phyloP scores from a whole-genome alignment of 2,329 filamentous ascomycete genomes.

The Hymenoscyphus fraxineus region DNA sequence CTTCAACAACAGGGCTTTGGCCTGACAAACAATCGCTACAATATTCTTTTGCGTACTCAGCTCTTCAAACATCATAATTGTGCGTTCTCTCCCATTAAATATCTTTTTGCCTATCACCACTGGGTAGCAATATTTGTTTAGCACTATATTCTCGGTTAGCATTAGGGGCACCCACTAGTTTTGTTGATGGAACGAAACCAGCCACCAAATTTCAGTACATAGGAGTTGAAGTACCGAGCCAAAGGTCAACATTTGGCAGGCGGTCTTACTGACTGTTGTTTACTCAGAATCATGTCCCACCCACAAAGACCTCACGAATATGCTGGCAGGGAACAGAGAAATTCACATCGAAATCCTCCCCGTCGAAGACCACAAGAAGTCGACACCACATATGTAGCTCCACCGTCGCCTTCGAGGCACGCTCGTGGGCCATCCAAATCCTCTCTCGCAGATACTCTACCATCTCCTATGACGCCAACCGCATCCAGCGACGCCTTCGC shows the following conservation, averaged over 20 bases:
- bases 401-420: conserved; percentile 34
- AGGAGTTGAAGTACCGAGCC: conserved; percentile 16
- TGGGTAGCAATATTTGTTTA: conserved; percentile 8
- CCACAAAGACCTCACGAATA: conserved; percentile 45
- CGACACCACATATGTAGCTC: conserved; percentile 52
- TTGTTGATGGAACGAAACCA: background rate
- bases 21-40: conserved; percentile 25
- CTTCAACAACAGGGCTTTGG: conserved; percentile 16
- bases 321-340: conserved; percentile 57
- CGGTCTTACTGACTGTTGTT: conserved; percentile 17
- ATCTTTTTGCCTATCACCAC: conserved; percentile 5
- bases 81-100: conserved; percentile 22
- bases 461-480: conserved; percentile 44
- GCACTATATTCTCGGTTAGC: conserved; percentile 1
- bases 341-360: conserved; percentile 64
- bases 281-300: conserved; percentile 50
- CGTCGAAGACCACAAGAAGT: conserved; percentile 67
- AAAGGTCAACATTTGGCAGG: conserved; percentile 5
- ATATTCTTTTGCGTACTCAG: conserved; percentile 15
- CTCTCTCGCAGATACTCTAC: conserved; percentile 56
- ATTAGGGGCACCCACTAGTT: conserved; percentile 1
- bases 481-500: conserved; percentile 48
- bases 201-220: background rate
- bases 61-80: conserved; percentile 25
- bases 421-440: conserved; percentile 54